These are phyloP conservation scores for Parathielavia hyrcaniae DNA, from an alignment of 495 filamentous ascomycete genomes.

Conservation along the genomic window DNA sequence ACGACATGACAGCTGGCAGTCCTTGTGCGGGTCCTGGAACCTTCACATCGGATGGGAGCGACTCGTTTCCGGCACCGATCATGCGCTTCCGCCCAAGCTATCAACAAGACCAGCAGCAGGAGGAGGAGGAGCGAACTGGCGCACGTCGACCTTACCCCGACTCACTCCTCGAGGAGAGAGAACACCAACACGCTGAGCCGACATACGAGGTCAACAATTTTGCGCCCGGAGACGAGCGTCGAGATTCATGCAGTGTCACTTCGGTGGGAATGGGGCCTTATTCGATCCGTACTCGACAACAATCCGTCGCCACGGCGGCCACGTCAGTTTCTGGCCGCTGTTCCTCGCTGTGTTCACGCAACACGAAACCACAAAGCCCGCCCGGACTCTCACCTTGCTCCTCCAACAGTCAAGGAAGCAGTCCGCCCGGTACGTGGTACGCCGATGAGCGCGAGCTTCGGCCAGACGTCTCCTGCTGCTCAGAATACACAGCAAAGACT, in stretches of 20 bases:
- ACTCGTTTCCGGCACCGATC: slow-evolving; percentile 16
- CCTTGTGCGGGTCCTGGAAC: slow-evolving; percentile 31
- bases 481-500: slow-evolving; percentile 5
- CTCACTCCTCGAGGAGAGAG: neutral
- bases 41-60: slow-evolving; percentile 19
- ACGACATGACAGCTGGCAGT: slow-evolving; percentile 38
- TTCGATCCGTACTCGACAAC: slow-evolving; percentile 29
- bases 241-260: slow-evolving; percentile 26
- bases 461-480: neutral
- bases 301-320: slow-evolving; percentile 34
- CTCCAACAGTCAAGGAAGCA: slow-evolving; percentile 6
- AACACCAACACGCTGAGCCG: neutral
- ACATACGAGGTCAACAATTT: slow-evolving; percentile 5
- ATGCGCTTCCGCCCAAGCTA: slow-evolving; percentile 14
- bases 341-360: slow-evolving; percentile 26
- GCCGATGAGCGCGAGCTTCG: slow-evolving; percentile 28
- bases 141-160: neutral
- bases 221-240: slow-evolving; percentile 8
- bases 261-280: slow-evolving; percentile 26
- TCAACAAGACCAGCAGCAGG: neutral
- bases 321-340: slow-evolving; percentile 33
- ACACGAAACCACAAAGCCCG: slow-evolving; percentile 17
- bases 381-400: slow-evolving; percentile 10
- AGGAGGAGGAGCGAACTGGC: neutral
- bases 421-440: slow-evolving; percentile 31